Evolutionary conservation across 208 protist species (phyloP).

Genomic region (Wallacemonas rigidus): DNA sequence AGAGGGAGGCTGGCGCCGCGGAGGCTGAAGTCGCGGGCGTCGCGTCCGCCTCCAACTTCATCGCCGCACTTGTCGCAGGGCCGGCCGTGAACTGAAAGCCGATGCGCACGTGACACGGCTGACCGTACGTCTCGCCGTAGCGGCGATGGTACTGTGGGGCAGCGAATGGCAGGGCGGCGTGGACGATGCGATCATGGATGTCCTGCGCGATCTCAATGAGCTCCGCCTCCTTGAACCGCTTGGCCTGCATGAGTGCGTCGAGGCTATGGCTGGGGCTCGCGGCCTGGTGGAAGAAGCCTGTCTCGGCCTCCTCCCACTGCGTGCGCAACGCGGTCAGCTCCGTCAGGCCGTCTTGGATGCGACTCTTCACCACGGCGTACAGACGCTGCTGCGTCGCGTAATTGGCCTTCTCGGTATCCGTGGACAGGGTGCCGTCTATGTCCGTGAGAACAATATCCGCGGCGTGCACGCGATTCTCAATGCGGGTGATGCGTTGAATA

Average conservation of each 20-base stretch:
- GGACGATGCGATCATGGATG: slow-evolving; percentile 65
- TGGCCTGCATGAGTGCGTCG: slow-evolving; percentile 53
- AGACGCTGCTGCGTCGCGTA: slow-evolving; percentile 54
- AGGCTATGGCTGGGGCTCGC: slow-evolving; percentile 52
- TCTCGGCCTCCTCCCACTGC: slow-evolving; percentile 69
- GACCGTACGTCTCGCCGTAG: slow-evolving; percentile 79
- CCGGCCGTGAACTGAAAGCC: slow-evolving; percentile 69
- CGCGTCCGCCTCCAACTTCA: slow-evolving; percentile 14
- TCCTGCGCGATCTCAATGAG: slow-evolving; percentile 66
- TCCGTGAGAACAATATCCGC: slow-evolving; percentile 49
- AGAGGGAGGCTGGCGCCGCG: slow-evolving; percentile 21
- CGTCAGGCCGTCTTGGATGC: slow-evolving; percentile 42
- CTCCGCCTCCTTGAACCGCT: slow-evolving; percentile 66
- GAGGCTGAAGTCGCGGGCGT: not conserved
- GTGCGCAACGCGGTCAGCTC: slow-evolving; percentile 41
- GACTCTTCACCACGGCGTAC: slow-evolving; percentile 65
- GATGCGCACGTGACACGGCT: slow-evolving; percentile 81
- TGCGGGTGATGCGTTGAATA: slow-evolving; percentile 37
- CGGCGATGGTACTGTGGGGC: slow-evolving; percentile 86
- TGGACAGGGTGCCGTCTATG: slow-evolving; percentile 8
- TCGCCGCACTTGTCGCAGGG: slow-evolving; percentile 22
- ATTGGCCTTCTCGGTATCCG: slow-evolving; percentile 18
- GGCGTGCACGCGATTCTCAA: slow-evolving; percentile 64
- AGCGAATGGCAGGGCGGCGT: slow-evolving; percentile 78
- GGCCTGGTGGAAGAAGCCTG: slow-evolving; percentile 51